Percentiles rank a stretch among this genome's conserved stretches.
Conservation (phyloP, 1,284 basidiomycete genomes). For the Pseudozyma sp. region DNA sequence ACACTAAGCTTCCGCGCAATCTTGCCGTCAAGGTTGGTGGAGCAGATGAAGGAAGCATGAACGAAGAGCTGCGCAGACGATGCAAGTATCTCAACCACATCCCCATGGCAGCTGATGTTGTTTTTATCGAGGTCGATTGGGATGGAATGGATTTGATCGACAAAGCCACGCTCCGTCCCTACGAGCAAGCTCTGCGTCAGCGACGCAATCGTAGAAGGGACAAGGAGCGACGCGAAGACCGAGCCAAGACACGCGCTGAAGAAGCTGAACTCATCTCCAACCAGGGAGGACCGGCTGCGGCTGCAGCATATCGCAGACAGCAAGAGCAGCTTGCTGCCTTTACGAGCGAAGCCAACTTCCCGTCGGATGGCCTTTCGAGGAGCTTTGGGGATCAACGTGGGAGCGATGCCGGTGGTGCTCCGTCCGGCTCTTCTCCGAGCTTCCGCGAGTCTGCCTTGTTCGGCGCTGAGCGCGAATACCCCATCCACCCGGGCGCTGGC, state of each 20-base stretch:
- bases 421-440: slow-evolving; percentile 42
- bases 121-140: slow-evolving; percentile 88
- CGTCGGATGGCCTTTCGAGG: slow-evolving; percentile 46
- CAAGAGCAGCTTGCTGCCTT: slow-evolving; percentile 44
- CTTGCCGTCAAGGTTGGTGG: slow-evolving; percentile 84
- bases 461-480: slow-evolving; percentile 65
- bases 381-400: slow-evolving; percentile 31
- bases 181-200: slow-evolving; percentile 59
- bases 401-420: slow-evolving; percentile 11
- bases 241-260: slow-evolving; percentile 60
- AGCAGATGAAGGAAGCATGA: slow-evolving; percentile 77
- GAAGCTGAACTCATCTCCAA: slow-evolving; percentile 48
- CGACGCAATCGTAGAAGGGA: slow-evolving; percentile 54
- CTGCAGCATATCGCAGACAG: slow-evolving; percentile 44
- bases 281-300: slow-evolving; percentile 35
- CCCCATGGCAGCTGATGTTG: slow-evolving; percentile 89
- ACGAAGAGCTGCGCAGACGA: slow-evolving; percentile 89
- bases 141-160: slow-evolving; percentile 54
- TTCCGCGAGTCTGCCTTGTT: slow-evolving; percentile 64
- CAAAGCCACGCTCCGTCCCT: slow-evolving; percentile 54
- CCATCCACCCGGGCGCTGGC: slow-evolving; percentile 57
- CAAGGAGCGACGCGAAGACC: slow-evolving; percentile 60
- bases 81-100: slow-evolving; percentile 96
- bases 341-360: slow-evolving; percentile 43
- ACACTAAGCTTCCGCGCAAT: slow-evolving; percentile 84